Base-by-base conservation (phyloP, 202 grass and related monocot genomes). In the Schoenoplectus tabernaemontani region DNA sequence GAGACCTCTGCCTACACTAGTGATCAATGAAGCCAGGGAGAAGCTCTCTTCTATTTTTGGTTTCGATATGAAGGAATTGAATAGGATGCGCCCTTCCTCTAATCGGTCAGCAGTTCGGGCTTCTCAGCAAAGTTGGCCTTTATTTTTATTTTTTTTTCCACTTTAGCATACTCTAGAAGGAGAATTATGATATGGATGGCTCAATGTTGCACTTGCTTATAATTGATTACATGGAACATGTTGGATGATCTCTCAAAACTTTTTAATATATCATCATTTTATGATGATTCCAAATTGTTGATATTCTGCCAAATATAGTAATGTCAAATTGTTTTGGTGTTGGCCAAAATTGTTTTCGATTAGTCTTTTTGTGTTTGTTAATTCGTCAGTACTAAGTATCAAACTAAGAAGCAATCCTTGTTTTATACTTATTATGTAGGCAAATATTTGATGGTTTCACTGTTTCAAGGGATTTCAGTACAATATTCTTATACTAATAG, bases 21-120 rank as follows among this genome's bases (percentile, higher is more conserved):
- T 97, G 39, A 97, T 97, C 80, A 92, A 89, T 44, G 94, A 97
- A 64, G 87, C 94, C 10, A 79, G 84, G 65, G 87, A 89, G 17
- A 92, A 83, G 81, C 84, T 97, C 77, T 75, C 84, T 7, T 81
- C 39, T 68, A 89, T 93, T 81, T 97, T 93, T 26, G 91, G 94
- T 4, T 97, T 90, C 16, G 89, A 94, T 81, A 94, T 90, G 94
- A 90, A 84, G 79, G 94, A 97, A 85, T 67, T 97, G 16, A 89
- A 90, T 76, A 85, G 94, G 60, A 84, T 65, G 65, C 89, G 91
- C 4, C 82, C 86, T 12, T 82, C 86, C n/a, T 86, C 91, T 77
- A 88, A 62, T 2, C 85, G 87, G 15, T 57, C 84, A 1, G 79
- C 75, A 16, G 84, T 86, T 1, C 17, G 78, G 23, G 77, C 89